Conservation (phyloP, 768 basidiomycete genomes). For the Amanita jacksonii region DNA sequence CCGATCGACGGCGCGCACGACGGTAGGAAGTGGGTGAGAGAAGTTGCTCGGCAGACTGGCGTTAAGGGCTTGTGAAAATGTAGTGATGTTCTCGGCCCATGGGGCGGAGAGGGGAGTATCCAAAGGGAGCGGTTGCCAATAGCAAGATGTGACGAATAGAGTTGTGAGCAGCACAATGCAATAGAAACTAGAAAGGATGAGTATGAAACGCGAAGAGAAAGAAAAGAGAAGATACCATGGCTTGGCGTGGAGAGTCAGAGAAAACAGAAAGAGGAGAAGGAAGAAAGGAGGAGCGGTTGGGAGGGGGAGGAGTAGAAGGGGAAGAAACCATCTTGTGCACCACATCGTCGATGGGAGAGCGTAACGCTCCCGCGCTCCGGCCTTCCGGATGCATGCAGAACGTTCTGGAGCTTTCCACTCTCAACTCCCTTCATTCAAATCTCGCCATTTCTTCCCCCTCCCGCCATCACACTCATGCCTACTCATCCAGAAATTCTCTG, state of each 20-base stretch:
- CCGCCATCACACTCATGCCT: slow-evolving; percentile 26
- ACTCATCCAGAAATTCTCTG: slow-evolving; percentile 85
- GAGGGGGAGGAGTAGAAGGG: slow-evolving; percentile 63
- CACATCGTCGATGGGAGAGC: too few species aligned
- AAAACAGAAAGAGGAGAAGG: slow-evolving; percentile 65
- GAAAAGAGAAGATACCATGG: slow-evolving; percentile 53
- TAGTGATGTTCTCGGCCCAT: slow-evolving; percentile 64
- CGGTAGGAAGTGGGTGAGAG: slow-evolving; percentile 35
- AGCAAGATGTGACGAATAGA: slow-evolving; percentile 82
- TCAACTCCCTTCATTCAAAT: slow-evolving; percentile 15
- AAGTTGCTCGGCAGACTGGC: slow-evolving; percentile 33
- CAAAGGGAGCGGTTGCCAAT: slow-evolving; percentile 76
- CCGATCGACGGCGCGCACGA: slow-evolving; percentile 62
- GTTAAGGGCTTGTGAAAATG: slow-evolving; percentile 58
- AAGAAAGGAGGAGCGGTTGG: slow-evolving; percentile 79
- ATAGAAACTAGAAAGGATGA: slow-evolving; percentile 51
- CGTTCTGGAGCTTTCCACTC: slow-evolving; percentile 24
- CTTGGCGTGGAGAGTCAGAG: slow-evolving; percentile 70
- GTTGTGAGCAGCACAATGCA: slow-evolving; percentile 76
- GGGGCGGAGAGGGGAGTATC: slow-evolving; percentile 52
- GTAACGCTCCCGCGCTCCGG: not conserved
- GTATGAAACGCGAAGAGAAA: not conserved
- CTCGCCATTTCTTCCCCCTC: slow-evolving; percentile 4
- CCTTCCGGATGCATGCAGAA: slow-evolving; percentile 38
- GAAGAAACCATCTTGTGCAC: slow-evolving; percentile 85